Evolutionary conservation across 2,329 filamentous ascomycete species (phyloP), one percentile per base, ranked within the genome.

Genomic region (Hawksworthiomyces lignivorus): DNA sequence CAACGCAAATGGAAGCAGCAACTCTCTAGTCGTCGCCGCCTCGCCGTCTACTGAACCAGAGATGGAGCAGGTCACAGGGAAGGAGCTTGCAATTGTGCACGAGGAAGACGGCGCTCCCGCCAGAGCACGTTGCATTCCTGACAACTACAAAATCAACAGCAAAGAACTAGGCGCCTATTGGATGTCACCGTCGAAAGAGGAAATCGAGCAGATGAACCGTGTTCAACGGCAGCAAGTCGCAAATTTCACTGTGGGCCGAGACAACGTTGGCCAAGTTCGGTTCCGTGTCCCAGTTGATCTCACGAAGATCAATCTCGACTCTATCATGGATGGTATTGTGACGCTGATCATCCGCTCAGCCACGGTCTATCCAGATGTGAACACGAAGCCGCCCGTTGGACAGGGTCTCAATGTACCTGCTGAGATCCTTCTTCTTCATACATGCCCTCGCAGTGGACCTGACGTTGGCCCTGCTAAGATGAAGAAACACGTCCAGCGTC

Each of bases 371-470:
- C 82, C 78, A 5, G 75, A 83, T 33, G 70, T 80, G 30, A 72
- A 75, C 5, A 80, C 80, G 57, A 98, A 96, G 64, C 89, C 92
- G 14, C 75, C 83, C 0, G 73, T 82, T 44, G 92, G 94, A 44
- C 87, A 88, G 56, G 90, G 87, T 6, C 72, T 98, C 49, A 98
- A 98, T 55, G 87, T 96, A 7, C 89, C 88, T 4, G 87, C 92
- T 0, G 80, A 77, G 28, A 89, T 98, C 49, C 78, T 75, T n/a
- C 74, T 98, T 10, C 82, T 92, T 58, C 90, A 97, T 57, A 95
- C 89, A 1, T 97, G 87, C 82, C 92, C 92, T 22, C 84, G 90
- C 44, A 75, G 68, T 48, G 75, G 75, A n/a, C 72, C 74, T 19
- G 75, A 80, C 22, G 79, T 87, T 49, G 75, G 82, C 28, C 17